Evolutionary conservation across 129 eudicot genomes (phyloP).

Genomic region (Dittrichia graveolens): DNA sequence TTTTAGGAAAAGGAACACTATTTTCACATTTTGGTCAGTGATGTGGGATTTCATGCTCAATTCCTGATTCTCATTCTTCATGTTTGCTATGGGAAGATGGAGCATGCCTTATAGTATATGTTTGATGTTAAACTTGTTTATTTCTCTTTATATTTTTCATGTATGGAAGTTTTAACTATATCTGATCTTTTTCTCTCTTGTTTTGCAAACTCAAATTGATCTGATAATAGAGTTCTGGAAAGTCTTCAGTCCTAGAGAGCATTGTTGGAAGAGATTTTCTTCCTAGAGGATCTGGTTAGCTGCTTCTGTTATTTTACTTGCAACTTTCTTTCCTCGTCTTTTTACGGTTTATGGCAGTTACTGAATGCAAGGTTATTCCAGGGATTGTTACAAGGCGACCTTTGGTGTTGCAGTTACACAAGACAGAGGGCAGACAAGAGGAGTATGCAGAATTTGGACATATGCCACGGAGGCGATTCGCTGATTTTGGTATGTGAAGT

Average conservation of each 20-base stretch:
- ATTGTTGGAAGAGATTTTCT: conserved; percentile 56
- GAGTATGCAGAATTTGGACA: conserved; percentile 91
- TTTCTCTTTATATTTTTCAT: neutral
- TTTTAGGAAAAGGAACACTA: neutral
- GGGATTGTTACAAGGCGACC: conserved; percentile 95
- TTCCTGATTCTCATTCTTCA: neutral
- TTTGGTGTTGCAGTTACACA: conserved; percentile 84
- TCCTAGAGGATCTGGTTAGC: conserved; percentile 60
- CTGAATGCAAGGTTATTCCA: conserved; percentile 24
- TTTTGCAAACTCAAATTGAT: conserved; percentile 1
- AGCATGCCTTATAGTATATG: neutral
- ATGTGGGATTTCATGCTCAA: neutral
- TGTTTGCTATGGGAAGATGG: neutral
- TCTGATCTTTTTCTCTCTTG: conserved; percentile 1
- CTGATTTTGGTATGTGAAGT: conserved; percentile 69
- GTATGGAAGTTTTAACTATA: conserved; percentile 5
- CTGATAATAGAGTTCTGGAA: conserved; percentile 56
- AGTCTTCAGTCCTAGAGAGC: conserved; percentile 69
- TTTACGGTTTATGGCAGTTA: neutral
- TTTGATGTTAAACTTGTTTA: neutral
- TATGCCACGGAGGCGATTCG: conserved; percentile 67
- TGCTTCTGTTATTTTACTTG: conserved; percentile 4
- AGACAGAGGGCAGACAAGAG: conserved; percentile 65
- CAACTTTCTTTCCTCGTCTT: neutral
- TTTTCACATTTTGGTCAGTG: neutral